Evolutionary conservation across 2,329 filamentous ascomycete genomes (phyloP), one percentile per base, ranked within the genome.

Genomic region (Aspergillus fumigatus): DNA sequence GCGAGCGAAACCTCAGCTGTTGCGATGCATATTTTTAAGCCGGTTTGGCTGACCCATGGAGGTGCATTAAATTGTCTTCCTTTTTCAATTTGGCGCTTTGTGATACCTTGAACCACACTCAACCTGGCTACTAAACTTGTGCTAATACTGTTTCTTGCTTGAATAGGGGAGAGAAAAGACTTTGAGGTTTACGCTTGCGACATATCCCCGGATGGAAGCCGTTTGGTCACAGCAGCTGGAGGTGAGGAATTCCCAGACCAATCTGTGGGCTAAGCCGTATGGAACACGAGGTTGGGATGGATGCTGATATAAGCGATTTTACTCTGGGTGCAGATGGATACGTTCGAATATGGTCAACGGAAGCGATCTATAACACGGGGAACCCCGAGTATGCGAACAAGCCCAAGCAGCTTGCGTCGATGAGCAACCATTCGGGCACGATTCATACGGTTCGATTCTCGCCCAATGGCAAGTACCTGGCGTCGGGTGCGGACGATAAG

Each of bases 161-260:
- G 19, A 62, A 57, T 67, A 90, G 89, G 93, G 73, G 94, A 99
- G 79, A 90, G 96, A 74, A 97, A 97, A 73, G 92, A 97, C 73
- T 96, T 95, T 71, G 94, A 99, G 77, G 93, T 97, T 64, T 99
- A 97, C 79, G 96, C 91, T 78, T 97, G 93, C 75, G 90, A 97
- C 80, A 87, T 99, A 62, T 99, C 94, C 27, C 90, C 94, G 14
- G 94, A 99, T 77, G 94, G 93, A 64, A 88, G 86, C 70, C 86
- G 94, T 62, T 83, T 99, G 56, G 94, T 93, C 50, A 97, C 94
- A 21, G 94, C 93, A 60, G 94, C 92, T 67, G 93, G 94, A 83
- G 89, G 88, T 92, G 79, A 74, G 85, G 59, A 48, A 10, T 50
- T 50, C 32, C 56, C 41, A 45, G 25, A 50, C 40, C 11, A 26